Evolutionary conservation across 306 rosid genomes (phyloP).

Genomic region (Trifolium dubium): DNA sequence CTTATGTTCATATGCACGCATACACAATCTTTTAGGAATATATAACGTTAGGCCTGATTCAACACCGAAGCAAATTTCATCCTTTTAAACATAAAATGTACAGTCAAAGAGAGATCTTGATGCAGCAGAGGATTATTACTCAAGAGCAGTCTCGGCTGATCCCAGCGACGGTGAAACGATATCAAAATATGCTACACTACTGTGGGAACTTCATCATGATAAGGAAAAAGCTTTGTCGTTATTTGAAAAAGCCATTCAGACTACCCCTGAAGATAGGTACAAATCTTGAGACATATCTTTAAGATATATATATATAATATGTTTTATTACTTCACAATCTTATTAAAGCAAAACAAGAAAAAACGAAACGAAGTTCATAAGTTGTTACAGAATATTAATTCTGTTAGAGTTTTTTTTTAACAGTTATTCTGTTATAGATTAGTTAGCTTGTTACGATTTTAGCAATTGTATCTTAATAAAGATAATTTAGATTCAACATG

Average conservation of each 20-base stretch:
- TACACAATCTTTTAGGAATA: background rate
- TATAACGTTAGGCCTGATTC: slow-evolving; percentile 14
- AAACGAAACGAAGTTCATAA: background rate
- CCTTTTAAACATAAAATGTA: background rate
- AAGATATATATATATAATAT: background rate
- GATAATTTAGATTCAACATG: slow-evolving; percentile 31
- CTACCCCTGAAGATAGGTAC: slow-evolving; percentile 68
- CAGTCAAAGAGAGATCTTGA: slow-evolving; percentile 73
- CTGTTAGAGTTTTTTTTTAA: background rate
- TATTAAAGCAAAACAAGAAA: slow-evolving; percentile 8
- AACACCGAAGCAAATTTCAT: slow-evolving; percentile 19
- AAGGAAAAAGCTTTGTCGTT: slow-evolving; percentile 48
- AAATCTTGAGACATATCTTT: slow-evolving; percentile 26
- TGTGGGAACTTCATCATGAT: slow-evolving; percentile 83
- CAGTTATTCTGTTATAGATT: background rate
- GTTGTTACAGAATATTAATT: background rate
- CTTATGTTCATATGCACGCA: background rate
- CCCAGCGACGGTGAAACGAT: slow-evolving; percentile 69
- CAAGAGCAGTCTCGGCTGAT: slow-evolving; percentile 61
- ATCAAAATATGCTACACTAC: slow-evolving; percentile 70
- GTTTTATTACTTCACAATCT: slow-evolving; percentile 14
- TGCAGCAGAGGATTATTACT: slow-evolving; percentile 69
- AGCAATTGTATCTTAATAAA: background rate
- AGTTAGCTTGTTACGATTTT: background rate
- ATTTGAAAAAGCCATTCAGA: slow-evolving; percentile 72